Conservation (phyloP, 1,284 basidiomycete genomes). For the Sporisorium graminicola region DNA sequence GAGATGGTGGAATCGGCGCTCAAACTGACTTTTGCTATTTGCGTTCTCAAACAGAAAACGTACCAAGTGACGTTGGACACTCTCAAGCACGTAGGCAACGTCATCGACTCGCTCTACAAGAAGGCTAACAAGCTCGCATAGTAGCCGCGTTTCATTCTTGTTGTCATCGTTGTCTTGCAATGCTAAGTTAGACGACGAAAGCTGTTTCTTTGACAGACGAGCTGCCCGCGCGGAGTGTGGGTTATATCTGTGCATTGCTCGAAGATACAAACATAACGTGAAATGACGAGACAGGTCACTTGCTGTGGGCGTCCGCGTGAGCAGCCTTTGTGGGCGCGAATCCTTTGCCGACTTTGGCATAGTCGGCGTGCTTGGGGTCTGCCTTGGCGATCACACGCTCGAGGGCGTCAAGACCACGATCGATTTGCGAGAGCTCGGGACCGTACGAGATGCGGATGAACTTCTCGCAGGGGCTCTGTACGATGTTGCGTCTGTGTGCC, state of each 20-base stretch:
- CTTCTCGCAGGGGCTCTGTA: slow-evolving; percentile 78
- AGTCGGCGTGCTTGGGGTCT: slow-evolving; percentile 69
- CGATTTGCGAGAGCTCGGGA: slow-evolving; percentile 83
- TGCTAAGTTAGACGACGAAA: background rate
- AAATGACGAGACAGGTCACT: no score
- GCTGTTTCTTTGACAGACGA: background rate
- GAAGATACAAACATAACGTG: background rate
- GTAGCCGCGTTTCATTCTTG: background rate
- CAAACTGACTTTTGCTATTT: background rate
- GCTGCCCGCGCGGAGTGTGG: background rate
- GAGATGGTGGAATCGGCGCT: background rate
- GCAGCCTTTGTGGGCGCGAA: slow-evolving; percentile 31
- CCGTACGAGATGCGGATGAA: slow-evolving; percentile 77
- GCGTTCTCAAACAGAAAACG: slow-evolving; percentile 72
- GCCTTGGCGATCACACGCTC: slow-evolving; percentile 81
- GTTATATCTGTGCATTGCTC: background rate
- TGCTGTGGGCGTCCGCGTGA: slow-evolving; percentile 33
- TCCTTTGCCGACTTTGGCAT: slow-evolving; percentile 68
- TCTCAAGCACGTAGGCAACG: slow-evolving; percentile 87
- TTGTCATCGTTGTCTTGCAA: background rate
- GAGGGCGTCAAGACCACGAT: slow-evolving; percentile 86
- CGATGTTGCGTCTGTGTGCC: slow-evolving; percentile 78
- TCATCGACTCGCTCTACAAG: slow-evolving; percentile 90
- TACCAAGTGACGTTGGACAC: slow-evolving; percentile 90
- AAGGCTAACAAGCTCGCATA: slow-evolving; percentile 57